Conservation (phyloP, 164 flowering plant genomes). For the Piper betle region DNA sequence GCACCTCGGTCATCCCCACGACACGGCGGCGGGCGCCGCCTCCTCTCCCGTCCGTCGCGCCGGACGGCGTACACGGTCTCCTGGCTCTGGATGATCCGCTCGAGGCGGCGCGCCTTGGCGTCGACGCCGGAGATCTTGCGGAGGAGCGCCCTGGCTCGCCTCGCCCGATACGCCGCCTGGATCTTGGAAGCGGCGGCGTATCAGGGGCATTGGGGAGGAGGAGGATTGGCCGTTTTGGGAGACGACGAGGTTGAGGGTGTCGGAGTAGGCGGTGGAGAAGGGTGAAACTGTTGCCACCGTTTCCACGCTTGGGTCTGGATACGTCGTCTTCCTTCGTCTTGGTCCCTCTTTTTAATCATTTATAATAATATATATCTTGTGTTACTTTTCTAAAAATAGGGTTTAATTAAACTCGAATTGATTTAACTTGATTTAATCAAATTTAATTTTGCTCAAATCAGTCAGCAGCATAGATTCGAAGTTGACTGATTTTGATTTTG, state of each 20-base stretch:
- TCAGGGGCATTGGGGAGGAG: conserved; percentile 3
- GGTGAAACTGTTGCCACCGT: too few relatives aligned
- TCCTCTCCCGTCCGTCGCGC: conserved; percentile 34
- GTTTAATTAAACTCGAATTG: too few relatives aligned
- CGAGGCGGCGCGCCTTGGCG: conserved; percentile 30
- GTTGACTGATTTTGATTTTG: too few relatives aligned
- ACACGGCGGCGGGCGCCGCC: conserved; percentile 62
- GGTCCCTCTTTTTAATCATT: too few relatives aligned
- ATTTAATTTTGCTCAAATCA: too few relatives aligned
- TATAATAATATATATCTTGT: too few relatives aligned
- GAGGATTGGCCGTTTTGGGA: conserved; percentile 15
- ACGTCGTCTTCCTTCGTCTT: too few relatives aligned
- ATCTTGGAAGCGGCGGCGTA: conserved; percentile 46
- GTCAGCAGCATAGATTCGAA: too few relatives aligned
- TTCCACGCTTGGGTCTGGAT: too few relatives aligned
- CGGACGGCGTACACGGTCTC: conserved; percentile 81
- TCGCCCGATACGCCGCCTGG: conserved; percentile 65
- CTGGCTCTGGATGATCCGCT: conserved; percentile 54
- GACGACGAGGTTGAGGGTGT: neutral
- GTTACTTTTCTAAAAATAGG: too few relatives aligned
- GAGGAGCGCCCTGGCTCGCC: conserved; percentile 34
- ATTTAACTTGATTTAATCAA: too few relatives aligned
- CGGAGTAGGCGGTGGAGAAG: too few relatives aligned
- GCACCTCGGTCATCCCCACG: conserved; percentile 72
- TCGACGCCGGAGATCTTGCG: conserved; percentile 38